Conservation (phyloP, 2,329 filamentous ascomycete genomes). For the Hypoxylon sp. region DNA sequence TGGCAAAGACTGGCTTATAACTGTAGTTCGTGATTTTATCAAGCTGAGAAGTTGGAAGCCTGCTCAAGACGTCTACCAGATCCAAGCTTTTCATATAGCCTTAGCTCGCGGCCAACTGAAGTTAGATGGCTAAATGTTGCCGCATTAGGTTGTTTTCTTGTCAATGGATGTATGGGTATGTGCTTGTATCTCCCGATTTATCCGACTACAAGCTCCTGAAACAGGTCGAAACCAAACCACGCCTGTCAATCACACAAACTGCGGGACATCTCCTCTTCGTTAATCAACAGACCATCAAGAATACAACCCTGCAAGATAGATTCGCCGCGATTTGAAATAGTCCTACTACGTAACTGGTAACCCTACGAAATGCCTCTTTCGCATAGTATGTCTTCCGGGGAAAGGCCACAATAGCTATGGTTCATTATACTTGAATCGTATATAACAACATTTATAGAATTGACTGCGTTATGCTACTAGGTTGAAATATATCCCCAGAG, state of each 20-base stretch:
- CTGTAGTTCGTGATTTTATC: not conserved
- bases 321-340: slow-evolving; percentile 1
- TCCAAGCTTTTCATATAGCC: not conserved
- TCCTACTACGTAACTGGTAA: not conserved
- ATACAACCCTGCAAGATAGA: slow-evolving; percentile 17
- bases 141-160: not conserved
- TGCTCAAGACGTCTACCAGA: not conserved
- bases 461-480: too few relatives aligned
- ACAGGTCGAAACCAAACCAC: slow-evolving; percentile 27
- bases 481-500: not conserved
- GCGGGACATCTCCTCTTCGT: slow-evolving; percentile 5
- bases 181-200: not conserved
- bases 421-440: not conserved
- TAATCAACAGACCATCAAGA: slow-evolving; percentile 19
- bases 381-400: not conserved
- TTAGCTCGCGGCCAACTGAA: not conserved
- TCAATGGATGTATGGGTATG: not conserved
- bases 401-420: not conserved
- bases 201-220: slow-evolving; percentile 19
- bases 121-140: not conserved
- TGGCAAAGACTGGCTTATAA: slow-evolving; percentile 2
- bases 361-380: not conserved
- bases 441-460: too few relatives aligned
- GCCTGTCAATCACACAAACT: slow-evolving; percentile 7
- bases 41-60: not conserved